Base-by-base conservation (phyloP, 345 rosid genomes). In the Reutealis trisperma region DNA sequence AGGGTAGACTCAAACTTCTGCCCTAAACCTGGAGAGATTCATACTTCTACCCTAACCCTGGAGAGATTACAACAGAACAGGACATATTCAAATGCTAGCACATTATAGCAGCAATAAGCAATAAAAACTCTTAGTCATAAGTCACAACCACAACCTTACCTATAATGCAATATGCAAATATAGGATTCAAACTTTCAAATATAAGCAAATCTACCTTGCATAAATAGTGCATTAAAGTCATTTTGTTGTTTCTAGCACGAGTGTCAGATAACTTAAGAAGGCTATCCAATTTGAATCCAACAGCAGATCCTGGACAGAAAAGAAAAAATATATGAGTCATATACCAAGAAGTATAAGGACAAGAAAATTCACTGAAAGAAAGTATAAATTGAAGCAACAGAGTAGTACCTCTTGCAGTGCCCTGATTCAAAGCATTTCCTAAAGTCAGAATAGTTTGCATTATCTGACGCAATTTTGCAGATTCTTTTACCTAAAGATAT, bases 341-440 rank as follows among this genome's bases (percentile, higher is more conserved):
- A 63, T 22, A 19, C 9, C 0, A 19, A 67, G 60, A 68, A 82
- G 51, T 49, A 30, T 37, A 51, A 64, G 45, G 61, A 54, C 3
- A 1, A 59, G 16, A 49, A 61, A 69, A 68, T 27, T 27, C 27
- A 64, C 10, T 7, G 47, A 59, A 70, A 52, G 25, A 14, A 61
- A 75, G 19, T 14, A 68, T 18, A 74, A 47, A 18, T 34, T 14
- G 22, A 44, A 76, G 14, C 22, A 72, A 75, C 42, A 69, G 52
- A 32, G 44, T 74, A 41, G 64, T 77, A 95, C 99, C 99, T 89
- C 99, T 84, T 21, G 94, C 97, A 44, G 99, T 95, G 83, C 99
- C 99, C 73, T 96, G 99, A 86, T 96, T 96, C 81, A 96, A 80
- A 84, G 99, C 99, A 88, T 96, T 96, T 76, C 99, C 99, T 72